Conservation (phyloP, 805 yeast species). For the Myxozyma geophila region DNA sequence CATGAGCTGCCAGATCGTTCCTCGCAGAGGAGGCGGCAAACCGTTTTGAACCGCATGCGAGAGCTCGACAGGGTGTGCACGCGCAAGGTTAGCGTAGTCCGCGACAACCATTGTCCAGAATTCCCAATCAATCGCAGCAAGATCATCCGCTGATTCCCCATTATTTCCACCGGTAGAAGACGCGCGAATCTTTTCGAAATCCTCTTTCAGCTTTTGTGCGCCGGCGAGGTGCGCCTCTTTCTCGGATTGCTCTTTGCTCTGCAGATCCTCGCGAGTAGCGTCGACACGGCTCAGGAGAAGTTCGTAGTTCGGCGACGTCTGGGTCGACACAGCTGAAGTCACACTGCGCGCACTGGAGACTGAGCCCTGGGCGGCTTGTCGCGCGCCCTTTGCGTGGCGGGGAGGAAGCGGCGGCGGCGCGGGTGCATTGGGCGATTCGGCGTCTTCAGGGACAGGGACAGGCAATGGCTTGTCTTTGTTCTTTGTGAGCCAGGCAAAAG, state of each 20-base stretch:
- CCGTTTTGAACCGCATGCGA: constrained; percentile 70
- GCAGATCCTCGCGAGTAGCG: constrained; percentile 58
- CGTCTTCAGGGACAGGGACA: constrained; percentile 1
- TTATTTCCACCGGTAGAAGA: background rate
- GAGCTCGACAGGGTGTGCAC: constrained; percentile 62
- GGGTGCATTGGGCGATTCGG: background rate
- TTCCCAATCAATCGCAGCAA: constrained; percentile 47
- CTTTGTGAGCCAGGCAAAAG: constrained; percentile 42
- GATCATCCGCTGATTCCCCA: constrained; percentile 44
- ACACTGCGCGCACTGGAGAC: constrained; percentile 19
- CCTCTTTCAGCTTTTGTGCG: constrained; percentile 44
- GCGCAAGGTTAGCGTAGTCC: constrained; percentile 71
- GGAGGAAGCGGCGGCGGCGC: constrained; percentile 22
- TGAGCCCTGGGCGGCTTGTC: constrained; percentile 7
- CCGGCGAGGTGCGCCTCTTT: constrained; percentile 59
- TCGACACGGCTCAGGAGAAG: constrained; percentile 64
- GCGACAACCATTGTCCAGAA: constrained; percentile 85
- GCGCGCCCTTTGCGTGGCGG: constrained; percentile 9
- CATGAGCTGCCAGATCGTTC: constrained; percentile 90
- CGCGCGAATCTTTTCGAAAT: constrained; percentile 41
- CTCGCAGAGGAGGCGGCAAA: constrained; percentile 82
- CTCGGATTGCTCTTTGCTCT: constrained; percentile 55
- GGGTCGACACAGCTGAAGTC: constrained; percentile 24
- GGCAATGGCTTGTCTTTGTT: constrained; percentile 4
- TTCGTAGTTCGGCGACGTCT: constrained; percentile 48